phyloP scores from a whole-genome alignment of 192 early-diverging fungal species.

The Coemansia furcata region DNA sequence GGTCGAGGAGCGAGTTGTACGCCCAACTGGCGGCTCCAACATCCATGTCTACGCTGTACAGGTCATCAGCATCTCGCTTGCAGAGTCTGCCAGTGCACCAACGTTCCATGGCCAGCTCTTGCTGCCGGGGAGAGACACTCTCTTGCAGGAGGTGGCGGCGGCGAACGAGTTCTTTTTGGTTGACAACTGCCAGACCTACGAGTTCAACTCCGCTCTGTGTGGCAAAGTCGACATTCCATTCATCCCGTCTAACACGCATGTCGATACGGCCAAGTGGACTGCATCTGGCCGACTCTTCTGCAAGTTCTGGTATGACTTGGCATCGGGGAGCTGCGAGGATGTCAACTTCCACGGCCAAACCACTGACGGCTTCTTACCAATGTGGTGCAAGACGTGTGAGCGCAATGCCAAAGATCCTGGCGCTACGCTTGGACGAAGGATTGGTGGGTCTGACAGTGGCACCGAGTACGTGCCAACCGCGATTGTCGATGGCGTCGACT shows the following conservation, averaged over 20 bases:
- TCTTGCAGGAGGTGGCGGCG: conserved; percentile 57
- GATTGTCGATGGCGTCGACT: conserved; percentile 38
- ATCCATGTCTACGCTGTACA: conserved; percentile 7
- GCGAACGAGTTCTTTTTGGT: conserved; percentile 58
- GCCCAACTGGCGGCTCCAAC: background rate
- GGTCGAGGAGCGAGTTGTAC: conserved; percentile 2
- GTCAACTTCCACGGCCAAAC: conserved; percentile 30
- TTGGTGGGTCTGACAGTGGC: conserved; percentile 10
- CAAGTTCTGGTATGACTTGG: conserved; percentile 58
- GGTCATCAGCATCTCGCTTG: conserved; percentile 34
- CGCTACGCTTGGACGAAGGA: conserved; percentile 17
- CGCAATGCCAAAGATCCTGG: conserved; percentile 13
- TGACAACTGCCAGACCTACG: conserved; percentile 54
- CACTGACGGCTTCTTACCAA: conserved; percentile 3
- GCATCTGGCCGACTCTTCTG: conserved; percentile 42
- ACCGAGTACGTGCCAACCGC: conserved; percentile 24
- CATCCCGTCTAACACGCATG: conserved; percentile 25
- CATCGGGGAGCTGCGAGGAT: conserved; percentile 57
- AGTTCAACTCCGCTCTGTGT: conserved; percentile 37
- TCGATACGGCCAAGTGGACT: conserved; percentile 30
- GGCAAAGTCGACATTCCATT: conserved; percentile 50
- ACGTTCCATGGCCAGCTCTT: conserved; percentile 53
- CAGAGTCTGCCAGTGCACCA: background rate
- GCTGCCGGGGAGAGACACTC: conserved; percentile 55
- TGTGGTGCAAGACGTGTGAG: conserved; percentile 36